These are phyloP conservation scores for Berberis thunbergii DNA, from an alignment of 164 flowering plant genomes.

Conservation along the genomic window DNA sequence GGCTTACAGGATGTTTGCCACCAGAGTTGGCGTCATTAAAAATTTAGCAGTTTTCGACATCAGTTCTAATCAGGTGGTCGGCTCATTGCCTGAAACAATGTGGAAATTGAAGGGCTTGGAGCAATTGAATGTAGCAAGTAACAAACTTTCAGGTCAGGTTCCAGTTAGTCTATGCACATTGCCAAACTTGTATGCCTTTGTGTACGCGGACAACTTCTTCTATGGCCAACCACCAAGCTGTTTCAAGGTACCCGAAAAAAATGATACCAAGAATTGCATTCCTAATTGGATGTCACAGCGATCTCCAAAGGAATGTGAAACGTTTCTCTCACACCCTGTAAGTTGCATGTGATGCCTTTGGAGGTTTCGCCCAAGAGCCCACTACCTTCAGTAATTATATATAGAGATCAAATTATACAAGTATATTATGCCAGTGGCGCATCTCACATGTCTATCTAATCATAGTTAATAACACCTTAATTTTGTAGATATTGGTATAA, in stretches of 20 bases:
- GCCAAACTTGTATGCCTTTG: constrained; percentile 48
- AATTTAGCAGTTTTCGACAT: constrained; percentile 42
- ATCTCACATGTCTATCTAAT: no score
- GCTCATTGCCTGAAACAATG: constrained; percentile 37
- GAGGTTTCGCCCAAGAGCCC: no score
- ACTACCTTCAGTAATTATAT: no score
- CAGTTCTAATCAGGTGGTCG: constrained; percentile 31
- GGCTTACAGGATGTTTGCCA: constrained; percentile 33
- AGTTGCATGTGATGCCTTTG: constrained; percentile 29
- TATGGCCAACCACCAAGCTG: constrained; percentile 28
- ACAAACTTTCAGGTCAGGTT: constrained; percentile 36
- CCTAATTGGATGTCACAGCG: constrained; percentile 37
- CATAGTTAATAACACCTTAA: no score
- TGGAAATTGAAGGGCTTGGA: constrained; percentile 42
- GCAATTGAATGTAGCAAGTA: constrained; percentile 50
- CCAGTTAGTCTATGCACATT: constrained; percentile 41
- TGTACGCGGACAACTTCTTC: constrained; percentile 43
- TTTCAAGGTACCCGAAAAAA: constrained; percentile 20
- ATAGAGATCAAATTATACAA: no score
- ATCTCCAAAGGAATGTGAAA: constrained; percentile 27
- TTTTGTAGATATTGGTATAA: no score
- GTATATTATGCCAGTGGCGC: no score
- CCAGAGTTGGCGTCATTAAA: constrained; percentile 28
- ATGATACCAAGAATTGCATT: constrained; percentile 42
- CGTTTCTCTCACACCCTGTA: constrained; percentile 26